These are phyloP conservation scores for Cornus suecica DNA, from an alignment of 148 eudicot genomes.

Conservation along the genomic window DNA sequence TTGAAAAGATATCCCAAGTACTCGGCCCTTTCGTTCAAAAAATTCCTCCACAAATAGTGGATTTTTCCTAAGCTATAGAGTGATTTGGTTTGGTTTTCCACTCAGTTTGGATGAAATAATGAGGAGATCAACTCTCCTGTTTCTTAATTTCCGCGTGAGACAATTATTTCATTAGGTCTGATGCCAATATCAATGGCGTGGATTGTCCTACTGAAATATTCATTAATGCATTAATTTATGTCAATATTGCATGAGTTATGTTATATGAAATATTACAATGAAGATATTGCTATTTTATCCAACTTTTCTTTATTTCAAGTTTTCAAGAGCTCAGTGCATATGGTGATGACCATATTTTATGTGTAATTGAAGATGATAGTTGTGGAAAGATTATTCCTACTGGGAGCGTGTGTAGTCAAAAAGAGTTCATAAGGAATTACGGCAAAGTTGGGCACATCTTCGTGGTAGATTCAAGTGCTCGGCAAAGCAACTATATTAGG, in stretches of 20 bases:
- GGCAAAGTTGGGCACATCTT: constrained; percentile 87
- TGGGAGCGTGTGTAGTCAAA: constrained; percentile 76
- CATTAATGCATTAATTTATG: too few relatives aligned
- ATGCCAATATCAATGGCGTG: too few relatives aligned
- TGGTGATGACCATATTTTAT: constrained; percentile 69
- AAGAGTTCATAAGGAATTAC: constrained; percentile 76
- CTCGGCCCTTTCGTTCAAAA: constrained; percentile 13
- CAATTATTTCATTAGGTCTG: too few relatives aligned
- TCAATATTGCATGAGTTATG: too few relatives aligned
- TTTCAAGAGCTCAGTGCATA: constrained; percentile 53
- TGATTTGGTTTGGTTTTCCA: not conserved
- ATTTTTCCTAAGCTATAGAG: too few relatives aligned
- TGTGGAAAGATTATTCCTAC: constrained; percentile 68
- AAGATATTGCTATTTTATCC: too few relatives aligned
- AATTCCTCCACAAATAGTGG: constrained; percentile 14
- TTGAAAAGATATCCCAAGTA: constrained; percentile 9
- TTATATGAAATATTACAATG: too few relatives aligned
- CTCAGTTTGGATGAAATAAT: not conserved
- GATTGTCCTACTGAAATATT: too few relatives aligned
- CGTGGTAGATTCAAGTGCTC: constrained; percentile 61
- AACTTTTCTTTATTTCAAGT: too few relatives aligned
- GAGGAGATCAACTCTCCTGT: too few relatives aligned
- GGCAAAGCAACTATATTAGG: constrained; percentile 63
- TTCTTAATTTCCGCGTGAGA: too few relatives aligned
- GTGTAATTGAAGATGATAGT: constrained; percentile 68